Conservation (phyloP, 1,139 yeast genomes). For the Hansenula sp. region DNA sequence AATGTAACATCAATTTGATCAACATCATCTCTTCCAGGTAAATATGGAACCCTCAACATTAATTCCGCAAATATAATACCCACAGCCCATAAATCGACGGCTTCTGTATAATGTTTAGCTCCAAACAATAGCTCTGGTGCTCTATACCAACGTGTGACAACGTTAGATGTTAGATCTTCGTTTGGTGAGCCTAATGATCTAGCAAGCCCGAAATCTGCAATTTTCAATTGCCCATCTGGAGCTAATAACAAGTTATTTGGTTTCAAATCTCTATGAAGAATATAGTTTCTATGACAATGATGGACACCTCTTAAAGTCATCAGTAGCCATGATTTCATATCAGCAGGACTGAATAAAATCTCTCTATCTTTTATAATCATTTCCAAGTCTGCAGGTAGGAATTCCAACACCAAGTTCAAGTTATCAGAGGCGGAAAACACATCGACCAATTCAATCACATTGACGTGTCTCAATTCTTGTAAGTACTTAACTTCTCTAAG, state of each 20-base stretch:
- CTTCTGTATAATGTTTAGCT: slow-evolving; percentile 82
- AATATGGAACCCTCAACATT: slow-evolving; percentile 90
- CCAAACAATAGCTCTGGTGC: slow-evolving; percentile 93
- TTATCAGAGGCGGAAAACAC: slow-evolving; percentile 73
- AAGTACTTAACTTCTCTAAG: slow-evolving; percentile 90
- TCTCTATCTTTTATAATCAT: slow-evolving; percentile 79
- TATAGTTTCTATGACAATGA: slow-evolving; percentile 89
- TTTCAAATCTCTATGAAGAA: slow-evolving; percentile 85
- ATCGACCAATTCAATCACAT: slow-evolving; percentile 84
- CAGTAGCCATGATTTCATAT: slow-evolving; percentile 88
- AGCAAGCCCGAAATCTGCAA: slow-evolving; percentile 97
- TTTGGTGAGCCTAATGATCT: slow-evolving; percentile 76
- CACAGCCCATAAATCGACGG: slow-evolving; percentile 91
- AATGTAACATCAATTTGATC: slow-evolving; percentile 91
- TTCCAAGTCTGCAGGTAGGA: slow-evolving; percentile 87
- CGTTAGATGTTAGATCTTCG: slow-evolving; percentile 79
- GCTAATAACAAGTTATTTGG: slow-evolving; percentile 81
- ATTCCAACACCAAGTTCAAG: slow-evolving; percentile 84
- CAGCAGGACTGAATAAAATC: slow-evolving; percentile 78
- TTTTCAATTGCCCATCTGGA: slow-evolving; percentile 80
- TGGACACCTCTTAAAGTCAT: slow-evolving; percentile 94
- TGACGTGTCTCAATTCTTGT: slow-evolving; percentile 78
- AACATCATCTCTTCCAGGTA: slow-evolving; percentile 87
- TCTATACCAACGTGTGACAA: slow-evolving; percentile 95
- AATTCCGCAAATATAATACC: slow-evolving; percentile 96